Conservation (phyloP, 2,329 filamentous ascomycete species). For the Pseudogymnoascus sp. region DNA sequence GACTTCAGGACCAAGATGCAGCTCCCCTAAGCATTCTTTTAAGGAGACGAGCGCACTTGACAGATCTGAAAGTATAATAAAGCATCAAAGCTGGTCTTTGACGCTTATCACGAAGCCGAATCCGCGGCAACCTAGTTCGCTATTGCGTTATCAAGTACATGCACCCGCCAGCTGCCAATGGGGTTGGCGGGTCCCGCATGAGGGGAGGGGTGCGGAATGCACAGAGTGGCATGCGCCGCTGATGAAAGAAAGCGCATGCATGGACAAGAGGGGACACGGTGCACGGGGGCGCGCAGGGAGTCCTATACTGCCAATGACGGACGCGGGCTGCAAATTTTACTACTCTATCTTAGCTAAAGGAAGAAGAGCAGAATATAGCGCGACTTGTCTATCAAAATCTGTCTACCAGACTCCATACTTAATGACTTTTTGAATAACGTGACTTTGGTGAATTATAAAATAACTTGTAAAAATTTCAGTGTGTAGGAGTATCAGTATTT, state of each 20-base stretch:
- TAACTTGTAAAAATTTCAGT: background rate
- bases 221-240: background rate
- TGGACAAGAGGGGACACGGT: background rate
- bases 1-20: constrained; percentile 9
- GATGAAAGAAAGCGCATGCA: background rate
- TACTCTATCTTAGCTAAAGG: constrained; percentile 9
- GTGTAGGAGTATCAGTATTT: background rate
- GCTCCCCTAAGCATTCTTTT: constrained; percentile 11
- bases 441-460: background rate
- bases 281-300: background rate
- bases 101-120: constrained; percentile 25
- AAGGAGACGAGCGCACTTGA: constrained; percentile 20
- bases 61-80: constrained; percentile 18
- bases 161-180: constrained; percentile 1
- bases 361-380: constrained; percentile 8
- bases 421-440: too few relatives aligned
- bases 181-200: background rate
- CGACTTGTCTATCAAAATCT: constrained; percentile 8
- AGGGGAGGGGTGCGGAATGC: background rate
- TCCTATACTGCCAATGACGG: constrained; percentile 1
- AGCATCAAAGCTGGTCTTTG: constrained; percentile 21
- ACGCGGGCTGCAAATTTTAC: constrained; percentile 1
- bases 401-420: background rate
- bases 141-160: background rate
- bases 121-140: constrained; percentile 21